A percentile compares a stretch with the other conserved stretches of the same genome.
phyloP scores from a whole-genome alignment of 768 basidiomycete species.

The Myochromella boudieri region DNA sequence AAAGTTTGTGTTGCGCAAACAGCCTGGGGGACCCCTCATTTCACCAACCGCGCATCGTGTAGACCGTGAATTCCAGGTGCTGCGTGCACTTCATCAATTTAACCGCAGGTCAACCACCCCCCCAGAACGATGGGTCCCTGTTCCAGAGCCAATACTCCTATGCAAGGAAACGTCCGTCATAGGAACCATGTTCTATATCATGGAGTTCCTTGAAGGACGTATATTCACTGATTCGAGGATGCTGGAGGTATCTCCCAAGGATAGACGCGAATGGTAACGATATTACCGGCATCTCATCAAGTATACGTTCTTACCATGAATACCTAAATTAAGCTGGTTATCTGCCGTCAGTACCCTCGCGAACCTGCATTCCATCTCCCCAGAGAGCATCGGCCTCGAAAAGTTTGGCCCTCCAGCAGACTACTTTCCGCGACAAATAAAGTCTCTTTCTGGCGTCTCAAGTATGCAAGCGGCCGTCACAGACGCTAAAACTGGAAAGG shows the following conservation, averaged over 20 bases:
- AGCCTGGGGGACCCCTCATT: slow-evolving; percentile 84
- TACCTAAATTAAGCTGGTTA: slow-evolving; percentile 58
- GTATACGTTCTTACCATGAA: not conserved
- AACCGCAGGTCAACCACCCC: slow-evolving; percentile 58
- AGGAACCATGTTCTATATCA: slow-evolving; percentile 92
- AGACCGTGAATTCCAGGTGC: slow-evolving; percentile 87
- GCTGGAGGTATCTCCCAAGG: slow-evolving; percentile 61
- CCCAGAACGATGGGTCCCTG: slow-evolving; percentile 62
- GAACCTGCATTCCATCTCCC: slow-evolving; percentile 62
- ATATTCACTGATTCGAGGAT: slow-evolving; percentile 88
- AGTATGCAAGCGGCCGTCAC: slow-evolving; percentile 68
- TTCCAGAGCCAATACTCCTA: slow-evolving; percentile 80
- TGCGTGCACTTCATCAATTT: slow-evolving; percentile 73
- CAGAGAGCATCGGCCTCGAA: slow-evolving; percentile 63
- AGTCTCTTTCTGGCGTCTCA: slow-evolving; percentile 81
- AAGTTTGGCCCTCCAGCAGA: slow-evolving; percentile 71
- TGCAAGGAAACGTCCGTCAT: slow-evolving; percentile 78
- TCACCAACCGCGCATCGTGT: slow-evolving; percentile 94
- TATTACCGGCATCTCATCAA: not conserved
- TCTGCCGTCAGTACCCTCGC: slow-evolving; percentile 73
- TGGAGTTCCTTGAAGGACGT: slow-evolving; percentile 93
- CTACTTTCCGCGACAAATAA: slow-evolving; percentile 95
- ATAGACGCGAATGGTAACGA: slow-evolving; percentile 67
- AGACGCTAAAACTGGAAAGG: slow-evolving; percentile 62
- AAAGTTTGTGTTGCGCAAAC: slow-evolving; percentile 88